Conservation (phyloP, 352 stramenopile species). For the Phytophthora hibernalis region DNA sequence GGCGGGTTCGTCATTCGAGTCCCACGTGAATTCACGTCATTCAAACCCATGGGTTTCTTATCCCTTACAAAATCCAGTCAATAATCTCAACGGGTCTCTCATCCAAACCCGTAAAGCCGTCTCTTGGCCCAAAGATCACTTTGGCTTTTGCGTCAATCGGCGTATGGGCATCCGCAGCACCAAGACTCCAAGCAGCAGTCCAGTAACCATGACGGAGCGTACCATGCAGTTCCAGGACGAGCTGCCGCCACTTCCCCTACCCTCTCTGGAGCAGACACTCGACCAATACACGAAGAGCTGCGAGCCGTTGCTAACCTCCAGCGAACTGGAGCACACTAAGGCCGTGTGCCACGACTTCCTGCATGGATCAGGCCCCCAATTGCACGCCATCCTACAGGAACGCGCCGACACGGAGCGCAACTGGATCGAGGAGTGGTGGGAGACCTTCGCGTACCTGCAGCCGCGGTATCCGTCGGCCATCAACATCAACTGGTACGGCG, state of each 20-base stretch:
- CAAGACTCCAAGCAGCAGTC: slow-evolving; percentile 11
- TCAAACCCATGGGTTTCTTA: slow-evolving; percentile 14
- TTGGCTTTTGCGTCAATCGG: slow-evolving; percentile 28
- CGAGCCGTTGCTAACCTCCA: slow-evolving; percentile 86
- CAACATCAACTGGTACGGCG: slow-evolving; percentile 98
- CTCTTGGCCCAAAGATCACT: slow-evolving; percentile 30
- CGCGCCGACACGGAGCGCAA: slow-evolving; percentile 86
- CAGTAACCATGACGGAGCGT: slow-evolving; percentile 43
- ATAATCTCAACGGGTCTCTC: background rate
- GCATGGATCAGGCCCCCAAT: slow-evolving; percentile 82
- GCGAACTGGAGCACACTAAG: slow-evolving; percentile 93
- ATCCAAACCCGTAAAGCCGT: slow-evolving; percentile 15
- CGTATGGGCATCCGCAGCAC: slow-evolving; percentile 34
- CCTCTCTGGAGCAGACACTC: slow-evolving; percentile 94
- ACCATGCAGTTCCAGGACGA: slow-evolving; percentile 88
- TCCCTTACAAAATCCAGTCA: slow-evolving; percentile 22
- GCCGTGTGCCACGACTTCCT: slow-evolving; percentile 92
- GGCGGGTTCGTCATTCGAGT: slow-evolving; percentile 6
- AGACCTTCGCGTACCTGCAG: slow-evolving; percentile 96
- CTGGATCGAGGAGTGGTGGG: slow-evolving; percentile 96
- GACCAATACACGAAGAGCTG: slow-evolving; percentile 93
- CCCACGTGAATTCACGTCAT: slow-evolving; percentile 9
- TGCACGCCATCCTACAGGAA: slow-evolving; percentile 92
- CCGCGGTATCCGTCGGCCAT: slow-evolving; percentile 94
- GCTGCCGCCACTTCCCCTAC: slow-evolving; percentile 94